Evolutionary conservation across 2,329 filamentous ascomycete genomes (phyloP).

Genomic region (Aspergillus niger): DNA sequence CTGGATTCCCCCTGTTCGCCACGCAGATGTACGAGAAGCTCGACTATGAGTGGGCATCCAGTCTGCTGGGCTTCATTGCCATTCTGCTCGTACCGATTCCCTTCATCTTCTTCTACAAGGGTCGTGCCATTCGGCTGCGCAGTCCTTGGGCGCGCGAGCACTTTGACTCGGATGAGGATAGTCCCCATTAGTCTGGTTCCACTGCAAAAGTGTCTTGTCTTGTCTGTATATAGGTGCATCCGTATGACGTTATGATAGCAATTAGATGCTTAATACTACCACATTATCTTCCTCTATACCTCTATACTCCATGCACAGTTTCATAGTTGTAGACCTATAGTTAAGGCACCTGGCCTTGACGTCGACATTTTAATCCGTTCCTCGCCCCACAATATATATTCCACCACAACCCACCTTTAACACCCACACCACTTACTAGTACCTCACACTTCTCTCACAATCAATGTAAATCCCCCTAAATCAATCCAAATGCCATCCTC

Average conservation of each 20-base stretch:
- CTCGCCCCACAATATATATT: no score
- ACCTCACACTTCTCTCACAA: no score
- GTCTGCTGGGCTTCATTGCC: constrained; percentile 41
- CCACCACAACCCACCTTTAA: no score
- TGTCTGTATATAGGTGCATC: background rate
- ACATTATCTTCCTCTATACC: no score
- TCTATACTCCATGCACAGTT: no score
- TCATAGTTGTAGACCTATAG: no score
- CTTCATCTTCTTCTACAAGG: constrained; percentile 42
- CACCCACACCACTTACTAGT: no score
- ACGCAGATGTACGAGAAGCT: constrained; percentile 41
- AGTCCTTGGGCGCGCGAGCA: constrained; percentile 34
- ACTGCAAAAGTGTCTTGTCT: background rate
- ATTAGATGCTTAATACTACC: no score
- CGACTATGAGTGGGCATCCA: constrained; percentile 41
- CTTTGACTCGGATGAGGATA: constrained; percentile 31
- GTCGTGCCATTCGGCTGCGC: constrained; percentile 30
- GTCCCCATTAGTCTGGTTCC: constrained; percentile 22
- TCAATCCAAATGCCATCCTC: no score
- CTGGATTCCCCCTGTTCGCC: constrained; percentile 37
- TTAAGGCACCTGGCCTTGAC: no score
- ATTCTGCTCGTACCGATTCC: constrained; percentile 41
- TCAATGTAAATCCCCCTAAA: no score
- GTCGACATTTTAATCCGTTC: no score
- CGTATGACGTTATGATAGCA: constrained; percentile 9